Percentiles rank a stretch among this genome's conserved stretches.
Evolutionary conservation across 352 stramenopile species (phyloP).

Genomic region (Phytophthora cajani): DNA sequence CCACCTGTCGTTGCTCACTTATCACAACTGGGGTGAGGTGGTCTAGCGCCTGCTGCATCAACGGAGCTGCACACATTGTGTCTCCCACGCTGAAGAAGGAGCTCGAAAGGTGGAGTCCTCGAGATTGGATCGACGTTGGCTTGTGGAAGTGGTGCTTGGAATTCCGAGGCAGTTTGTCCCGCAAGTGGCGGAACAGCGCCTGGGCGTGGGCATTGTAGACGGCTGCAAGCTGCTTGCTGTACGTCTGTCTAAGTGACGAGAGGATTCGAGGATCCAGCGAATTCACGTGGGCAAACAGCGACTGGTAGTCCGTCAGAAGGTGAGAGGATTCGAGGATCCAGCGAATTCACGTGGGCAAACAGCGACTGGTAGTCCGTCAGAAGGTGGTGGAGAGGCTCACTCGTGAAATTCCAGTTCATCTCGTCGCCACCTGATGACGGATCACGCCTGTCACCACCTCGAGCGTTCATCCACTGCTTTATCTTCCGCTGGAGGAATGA

Average conservation of each 20-base stretch:
- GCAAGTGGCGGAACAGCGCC: conserved; percentile 63
- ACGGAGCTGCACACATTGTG: conserved; percentile 54
- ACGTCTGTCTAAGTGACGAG: conserved; percentile 46
- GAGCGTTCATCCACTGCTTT: conserved; percentile 35
- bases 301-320: conserved; percentile 52
- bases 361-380: conserved; percentile 58
- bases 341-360: conserved; percentile 45
- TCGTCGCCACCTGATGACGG: conserved; percentile 37
- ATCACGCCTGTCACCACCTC: conserved; percentile 1
- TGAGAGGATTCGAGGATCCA: conserved; percentile 47
- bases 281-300: conserved; percentile 45
- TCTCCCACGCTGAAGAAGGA: conserved; percentile 66
- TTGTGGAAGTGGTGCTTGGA: conserved; percentile 63
- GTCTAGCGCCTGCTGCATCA: conserved; percentile 76
- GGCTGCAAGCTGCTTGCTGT: conserved; percentile 55
- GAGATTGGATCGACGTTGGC: conserved; percentile 67
- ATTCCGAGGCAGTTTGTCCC: conserved; percentile 62
- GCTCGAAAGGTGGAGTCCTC: conserved; percentile 58
- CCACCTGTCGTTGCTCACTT: conserved; percentile 54
- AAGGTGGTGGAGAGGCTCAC: conserved; percentile 58
- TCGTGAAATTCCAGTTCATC: conserved; percentile 75
- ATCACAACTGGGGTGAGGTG: conserved; percentile 67
- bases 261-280: conserved; percentile 52
- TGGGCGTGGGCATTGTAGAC: conserved; percentile 67
- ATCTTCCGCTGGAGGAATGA: conserved; percentile 56